Evolutionary conservation across 2,329 filamentous ascomycete species (phyloP), one percentile per base, ranked within the genome.

Genomic region (Dactylellina leptospora): DNA sequence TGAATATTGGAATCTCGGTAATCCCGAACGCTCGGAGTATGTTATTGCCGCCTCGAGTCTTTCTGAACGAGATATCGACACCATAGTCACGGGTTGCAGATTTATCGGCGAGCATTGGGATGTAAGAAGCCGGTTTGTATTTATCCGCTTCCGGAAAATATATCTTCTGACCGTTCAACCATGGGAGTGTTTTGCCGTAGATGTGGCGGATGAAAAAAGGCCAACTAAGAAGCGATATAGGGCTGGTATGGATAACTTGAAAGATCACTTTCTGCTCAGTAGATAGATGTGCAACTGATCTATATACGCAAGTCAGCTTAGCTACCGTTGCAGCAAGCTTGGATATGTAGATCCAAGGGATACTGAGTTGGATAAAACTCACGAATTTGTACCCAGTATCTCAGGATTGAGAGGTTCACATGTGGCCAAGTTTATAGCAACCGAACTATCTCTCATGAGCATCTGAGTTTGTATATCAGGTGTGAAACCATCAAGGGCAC

Each of bases 131-230:
- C 22, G 68, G 68, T 27, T 59, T 72, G 16, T 42, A 72, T 28
- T 42, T 59, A 16, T 63, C 59, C 1, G 27, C 30, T 27, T 63
- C 45, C 13, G 68, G 68, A 18, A 64, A 72, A 30, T 36, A 72
- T 10, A 72, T 54, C 13, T 42, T 11, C 27, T 72, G 68, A 6
- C 68, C 68, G 40, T 72, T 72, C 18, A 72, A 40, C 68, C 68
- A 72, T n/a, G 59, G 59, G 18, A 72, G 16, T 9, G n/a, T 64
- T 28, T 50, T 53, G n/a, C 68, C 68, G 44, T 72, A 42, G 45
- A 72, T 33, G 6, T 54, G 33, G 13, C 18, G 25, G 11, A 47
- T 30, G 53, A 72, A 72, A 40, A 60, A 72, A n/a, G 28, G 50
- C 38, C 48, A 44, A 2, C 25, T 59, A 8, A 72, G 47, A 3